A percentile compares a stretch with the other conserved stretches of the same genome.
Conservation (phyloP, 1,139 yeast genomes). For the Lodderomyces pseudojiufengensis region DNA sequence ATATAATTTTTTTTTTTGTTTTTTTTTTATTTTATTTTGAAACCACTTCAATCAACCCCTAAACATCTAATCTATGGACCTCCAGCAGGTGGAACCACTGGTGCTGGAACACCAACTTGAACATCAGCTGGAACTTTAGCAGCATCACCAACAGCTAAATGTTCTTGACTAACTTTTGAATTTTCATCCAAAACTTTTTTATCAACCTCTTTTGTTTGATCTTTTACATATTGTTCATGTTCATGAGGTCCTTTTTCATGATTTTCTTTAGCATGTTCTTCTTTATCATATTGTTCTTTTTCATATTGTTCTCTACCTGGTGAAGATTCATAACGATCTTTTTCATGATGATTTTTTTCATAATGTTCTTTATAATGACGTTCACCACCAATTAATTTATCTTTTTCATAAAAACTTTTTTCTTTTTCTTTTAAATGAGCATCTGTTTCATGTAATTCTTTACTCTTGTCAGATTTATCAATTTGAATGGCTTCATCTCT, state of each 20-base stretch:
- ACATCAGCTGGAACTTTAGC: neutral
- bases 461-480: neutral
- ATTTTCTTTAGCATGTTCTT: slow-evolving; percentile 4
- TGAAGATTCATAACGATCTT: slow-evolving; percentile 3
- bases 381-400: slow-evolving; percentile 3
- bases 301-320: slow-evolving; percentile 6
- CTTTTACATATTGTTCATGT: slow-evolving; percentile 4
- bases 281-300: slow-evolving; percentile 6
- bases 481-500: slow-evolving; percentile 1
- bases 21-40: neutral
- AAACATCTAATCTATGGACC: neutral
- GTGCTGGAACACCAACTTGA: slow-evolving; percentile 1
- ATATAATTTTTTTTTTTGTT: neutral
- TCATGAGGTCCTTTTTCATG: slow-evolving; percentile 6
- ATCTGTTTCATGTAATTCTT: slow-evolving; percentile 3
- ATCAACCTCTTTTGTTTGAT: neutral
- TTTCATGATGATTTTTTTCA: slow-evolving; percentile 7
- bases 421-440: slow-evolving; percentile 3
- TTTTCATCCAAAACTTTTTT: slow-evolving; percentile 2
- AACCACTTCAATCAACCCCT: neutral
- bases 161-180: slow-evolving; percentile 1
- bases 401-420: slow-evolving; percentile 1
- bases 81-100: slow-evolving; percentile 4
- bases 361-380: slow-evolving; percentile 6
- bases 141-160: slow-evolving; percentile 1